Base-by-base conservation (phyloP, 306 rosid species). In the Casuarina equisetifolia region DNA sequence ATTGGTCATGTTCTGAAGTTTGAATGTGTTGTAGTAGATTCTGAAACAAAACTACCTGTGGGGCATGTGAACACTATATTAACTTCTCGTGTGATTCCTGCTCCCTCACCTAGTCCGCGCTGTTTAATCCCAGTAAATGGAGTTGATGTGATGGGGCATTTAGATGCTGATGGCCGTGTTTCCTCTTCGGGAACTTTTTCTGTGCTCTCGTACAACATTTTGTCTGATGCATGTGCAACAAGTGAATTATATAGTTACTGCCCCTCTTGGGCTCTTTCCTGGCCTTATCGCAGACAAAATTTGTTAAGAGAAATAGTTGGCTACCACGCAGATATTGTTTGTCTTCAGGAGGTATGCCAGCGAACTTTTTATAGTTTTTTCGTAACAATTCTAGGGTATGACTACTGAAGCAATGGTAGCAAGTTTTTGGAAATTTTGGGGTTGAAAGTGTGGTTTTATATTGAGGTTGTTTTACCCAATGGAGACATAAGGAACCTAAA, bases 281-380 rank as follows among this genome's bases (percentile, higher is more conserved):
- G 99, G 99, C 92, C 98, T 43, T 96, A 96, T 82, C 99, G 99
- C 78, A 86, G 96, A 82, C 99, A 96, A 87, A 96, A 92, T 90
- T 81, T 96, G 79, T 85, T 96, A 35, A 85, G 98, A 51, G 99
- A 96, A 89, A 96, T 96, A 71, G 96, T 96, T 79, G 97, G 94
- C 70, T 96, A 96, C 71, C 91, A 90, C 44, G 93, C 99, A 8
- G 99, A 96, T 85, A 91, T 96, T 78, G 90, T 96, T 77, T 96
- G 99, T 84, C 99, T 96, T 70, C 99, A 96, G 86, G 99, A 96
- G 99, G 99, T 96, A 91, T 64, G 25, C 61, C 36, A 73, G 51
- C 76, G 15, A 44, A 77, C 44, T 72, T 68, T 70, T 51, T 17
- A 45, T 62, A 70, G 53, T 79, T 73, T 57, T 78, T 78, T 77